These are phyloP conservation scores for Prunus padus DNA, from an alignment of 306 rosid species.

Conservation along the genomic window DNA sequence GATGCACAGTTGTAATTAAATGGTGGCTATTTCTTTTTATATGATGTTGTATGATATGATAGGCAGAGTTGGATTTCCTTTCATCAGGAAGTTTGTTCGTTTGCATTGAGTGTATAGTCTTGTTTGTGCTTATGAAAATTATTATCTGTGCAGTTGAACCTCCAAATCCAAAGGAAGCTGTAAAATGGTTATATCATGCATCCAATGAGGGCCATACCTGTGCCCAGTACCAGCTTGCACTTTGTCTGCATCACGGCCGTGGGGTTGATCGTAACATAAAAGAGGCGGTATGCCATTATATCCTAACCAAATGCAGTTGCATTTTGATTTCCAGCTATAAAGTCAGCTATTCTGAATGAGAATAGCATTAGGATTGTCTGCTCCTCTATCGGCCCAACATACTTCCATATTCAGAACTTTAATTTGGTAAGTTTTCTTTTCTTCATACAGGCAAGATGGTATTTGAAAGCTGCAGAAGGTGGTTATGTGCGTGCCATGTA, in stretches of 20 bases:
- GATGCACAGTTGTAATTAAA: too few species aligned
- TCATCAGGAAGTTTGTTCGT: neutral
- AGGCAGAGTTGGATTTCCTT: neutral
- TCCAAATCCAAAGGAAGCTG: constrained; percentile 63
- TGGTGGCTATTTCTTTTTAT: neutral
- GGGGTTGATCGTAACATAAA: constrained; percentile 43
- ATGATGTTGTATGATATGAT: neutral
- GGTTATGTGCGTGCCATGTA: constrained; percentile 92
- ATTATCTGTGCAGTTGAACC: constrained; percentile 63
- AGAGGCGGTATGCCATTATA: constrained; percentile 61
- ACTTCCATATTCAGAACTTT: neutral
- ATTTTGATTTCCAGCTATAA: neutral
- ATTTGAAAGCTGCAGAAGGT: constrained; percentile 81
- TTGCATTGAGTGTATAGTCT: neutral
- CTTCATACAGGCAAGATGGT: constrained; percentile 75
- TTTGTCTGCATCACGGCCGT: constrained; percentile 70
- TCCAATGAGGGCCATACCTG: constrained; percentile 61
- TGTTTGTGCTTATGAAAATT: constrained; percentile 6
- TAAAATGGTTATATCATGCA: constrained; percentile 64
- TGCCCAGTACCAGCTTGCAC: constrained; percentile 90
- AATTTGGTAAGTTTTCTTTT: constrained; percentile 13
- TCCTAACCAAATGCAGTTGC: constrained; percentile 2
- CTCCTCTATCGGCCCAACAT: neutral
- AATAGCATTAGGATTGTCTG: neutral
- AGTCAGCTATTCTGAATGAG: neutral